These are phyloP conservation scores for Angophora floribunda DNA, from an alignment of 345 rosid genomes.

Conservation along the genomic window DNA sequence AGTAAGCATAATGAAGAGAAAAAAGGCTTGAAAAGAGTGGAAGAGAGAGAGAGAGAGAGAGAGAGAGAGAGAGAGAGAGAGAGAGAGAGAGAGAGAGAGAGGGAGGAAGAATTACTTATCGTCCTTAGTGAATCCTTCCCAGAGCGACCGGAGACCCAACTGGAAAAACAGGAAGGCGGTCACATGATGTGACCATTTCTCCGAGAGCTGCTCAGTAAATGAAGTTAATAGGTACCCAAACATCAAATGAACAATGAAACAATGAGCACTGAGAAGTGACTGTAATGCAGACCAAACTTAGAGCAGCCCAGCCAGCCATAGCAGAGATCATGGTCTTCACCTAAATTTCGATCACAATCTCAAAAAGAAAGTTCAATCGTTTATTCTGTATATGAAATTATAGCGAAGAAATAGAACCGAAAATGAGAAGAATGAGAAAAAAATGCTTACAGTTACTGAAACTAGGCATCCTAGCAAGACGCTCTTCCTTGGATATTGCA, in stretches of 20 bases:
- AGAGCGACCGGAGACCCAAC: constrained; percentile 3
- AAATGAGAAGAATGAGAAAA: background rate
- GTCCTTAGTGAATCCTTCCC: constrained; percentile 5
- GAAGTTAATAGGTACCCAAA: background rate
- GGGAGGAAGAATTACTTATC: background rate
- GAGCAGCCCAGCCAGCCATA: constrained; percentile 16
- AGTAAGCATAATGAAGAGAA: background rate
- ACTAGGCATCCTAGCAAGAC: constrained; percentile 10
- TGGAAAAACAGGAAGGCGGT: constrained; percentile 1
- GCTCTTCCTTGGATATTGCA: constrained; percentile 11
- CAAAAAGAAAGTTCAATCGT: background rate
- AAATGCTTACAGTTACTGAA: constrained; percentile 4
- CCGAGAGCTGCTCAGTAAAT: constrained; percentile 1
- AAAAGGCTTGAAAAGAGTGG: background rate
- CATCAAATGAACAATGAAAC: background rate
- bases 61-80: background rate
- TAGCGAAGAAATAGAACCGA: background rate
- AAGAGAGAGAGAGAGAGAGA: background rate
- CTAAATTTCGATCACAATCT: background rate
- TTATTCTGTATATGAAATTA: background rate
- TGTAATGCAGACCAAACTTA: constrained; percentile 4
- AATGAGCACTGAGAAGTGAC: background rate
- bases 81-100: background rate
- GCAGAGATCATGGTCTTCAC: constrained; percentile 7
- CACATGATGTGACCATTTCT: constrained; percentile 11